Evolutionary conservation across 2,329 filamentous ascomycete genomes (phyloP).

Genomic region (Beauveria asiatica): DNA sequence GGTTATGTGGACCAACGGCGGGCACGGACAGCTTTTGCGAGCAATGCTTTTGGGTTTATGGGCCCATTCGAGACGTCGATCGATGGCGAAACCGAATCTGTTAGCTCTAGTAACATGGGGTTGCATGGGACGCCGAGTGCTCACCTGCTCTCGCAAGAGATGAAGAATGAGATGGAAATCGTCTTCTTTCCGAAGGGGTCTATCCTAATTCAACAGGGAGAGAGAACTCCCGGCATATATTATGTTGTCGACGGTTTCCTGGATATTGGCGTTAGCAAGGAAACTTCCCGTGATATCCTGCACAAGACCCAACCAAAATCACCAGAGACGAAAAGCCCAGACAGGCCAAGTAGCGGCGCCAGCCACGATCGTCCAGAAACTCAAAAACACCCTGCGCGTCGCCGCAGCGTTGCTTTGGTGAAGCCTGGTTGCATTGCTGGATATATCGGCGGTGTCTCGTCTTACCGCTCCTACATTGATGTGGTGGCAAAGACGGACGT

Average conservation of each 20-base stretch:
- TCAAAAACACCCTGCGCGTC: slow-evolving; percentile 39
- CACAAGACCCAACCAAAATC: slow-evolving; percentile 14
- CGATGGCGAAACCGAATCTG: slow-evolving; percentile 81
- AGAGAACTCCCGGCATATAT: slow-evolving; percentile 92
- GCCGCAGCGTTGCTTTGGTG: slow-evolving; percentile 75
- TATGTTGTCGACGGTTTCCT: slow-evolving; percentile 97
- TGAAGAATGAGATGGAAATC: slow-evolving; percentile 90
- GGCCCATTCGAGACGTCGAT: slow-evolving; percentile 65
- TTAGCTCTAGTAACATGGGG: slow-evolving; percentile 62
- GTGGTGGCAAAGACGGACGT: slow-evolving; percentile 97
- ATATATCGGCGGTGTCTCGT: slow-evolving; percentile 89
- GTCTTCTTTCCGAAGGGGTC: slow-evolving; percentile 95
- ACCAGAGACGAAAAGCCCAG: background rate
- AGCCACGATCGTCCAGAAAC: slow-evolving; percentile 18
- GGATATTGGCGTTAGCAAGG: slow-evolving; percentile 72
- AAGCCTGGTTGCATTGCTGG: slow-evolving; percentile 92
- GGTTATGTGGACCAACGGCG: slow-evolving; percentile 75
- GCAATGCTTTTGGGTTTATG: slow-evolving; percentile 82
- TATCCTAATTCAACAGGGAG: slow-evolving; percentile 90
- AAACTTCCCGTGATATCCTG: slow-evolving; percentile 21
- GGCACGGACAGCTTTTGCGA: slow-evolving; percentile 64
- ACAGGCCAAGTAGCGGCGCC: background rate
- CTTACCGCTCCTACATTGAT: slow-evolving; percentile 91
- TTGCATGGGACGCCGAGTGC: slow-evolving; percentile 54
- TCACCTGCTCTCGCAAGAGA: slow-evolving; percentile 62